Conservation (phyloP, 1,284 basidiomycete species). For the Chiua sp. region DNA sequence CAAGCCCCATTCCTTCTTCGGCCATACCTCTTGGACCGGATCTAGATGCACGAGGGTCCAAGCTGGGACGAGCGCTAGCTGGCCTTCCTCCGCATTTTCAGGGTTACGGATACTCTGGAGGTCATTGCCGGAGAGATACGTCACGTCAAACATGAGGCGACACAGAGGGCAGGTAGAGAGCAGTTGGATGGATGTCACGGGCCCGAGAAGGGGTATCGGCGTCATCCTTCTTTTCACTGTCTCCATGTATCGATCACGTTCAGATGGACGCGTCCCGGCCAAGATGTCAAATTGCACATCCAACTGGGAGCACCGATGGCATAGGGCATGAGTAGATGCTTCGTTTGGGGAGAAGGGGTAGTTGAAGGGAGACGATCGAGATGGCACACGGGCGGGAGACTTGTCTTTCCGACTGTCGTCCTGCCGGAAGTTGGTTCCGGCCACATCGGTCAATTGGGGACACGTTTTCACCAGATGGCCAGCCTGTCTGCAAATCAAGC, state of each 20-base stretch:
- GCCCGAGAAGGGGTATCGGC: constrained; percentile 12
- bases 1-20: constrained; percentile 2
- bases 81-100: background rate
- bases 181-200: constrained; percentile 10
- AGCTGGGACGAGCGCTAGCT: constrained; percentile 3
- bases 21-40: background rate
- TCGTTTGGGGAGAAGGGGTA: background rate
- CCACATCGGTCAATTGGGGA: too few species aligned
- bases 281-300: background rate
- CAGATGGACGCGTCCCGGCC: background rate
- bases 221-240: constrained; percentile 6
- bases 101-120: background rate
- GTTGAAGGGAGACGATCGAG: background rate
- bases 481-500: background rate
- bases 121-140: constrained; percentile 3
- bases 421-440: too few species aligned
- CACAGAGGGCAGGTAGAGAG: constrained; percentile 15
- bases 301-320: background rate
- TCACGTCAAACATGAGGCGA: constrained; percentile 17
- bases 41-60: constrained; percentile 12
- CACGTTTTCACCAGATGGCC: background rate
- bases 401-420: background rate
- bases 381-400: background rate
- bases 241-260: background rate
- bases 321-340: background rate